A percentile compares a stretch with the other conserved stretches of the same genome.
These are phyloP conservation scores for Phytomonas sp. DNA, from an alignment of 208 protist species.

Conservation along the genomic window DNA sequence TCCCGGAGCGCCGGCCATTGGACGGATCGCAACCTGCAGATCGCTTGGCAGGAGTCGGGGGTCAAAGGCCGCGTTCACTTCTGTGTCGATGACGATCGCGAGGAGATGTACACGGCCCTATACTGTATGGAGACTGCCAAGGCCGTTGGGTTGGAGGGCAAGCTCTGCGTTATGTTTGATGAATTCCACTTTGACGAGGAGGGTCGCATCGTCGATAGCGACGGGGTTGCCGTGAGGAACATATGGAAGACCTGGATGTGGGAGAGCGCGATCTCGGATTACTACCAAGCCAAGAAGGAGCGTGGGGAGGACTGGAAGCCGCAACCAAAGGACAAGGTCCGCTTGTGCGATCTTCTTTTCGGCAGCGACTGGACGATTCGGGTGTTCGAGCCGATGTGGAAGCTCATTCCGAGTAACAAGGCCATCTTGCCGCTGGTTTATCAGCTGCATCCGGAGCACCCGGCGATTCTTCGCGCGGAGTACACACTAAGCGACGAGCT, in stretches of 20 bases:
- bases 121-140: constrained; percentile 67
- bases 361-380: constrained; percentile 52
- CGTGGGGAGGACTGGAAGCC: constrained; percentile 60
- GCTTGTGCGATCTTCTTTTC: constrained; percentile 80
- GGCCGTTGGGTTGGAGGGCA: constrained; percentile 61
- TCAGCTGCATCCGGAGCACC: constrained; percentile 71
- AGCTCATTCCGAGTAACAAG: constrained; percentile 89
- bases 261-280: constrained; percentile 79
- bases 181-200: constrained; percentile 80
- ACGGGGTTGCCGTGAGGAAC: constrained; percentile 60
- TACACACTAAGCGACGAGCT: constrained; percentile 70
- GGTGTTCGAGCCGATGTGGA: constrained; percentile 90
- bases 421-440: constrained; percentile 85
- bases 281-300: constrained; percentile 43
- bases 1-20: constrained; percentile 51
- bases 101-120: constrained; percentile 84
- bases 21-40: constrained; percentile 45
- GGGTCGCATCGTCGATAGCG: constrained; percentile 61
- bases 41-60: constrained; percentile 52
- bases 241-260: constrained; percentile 92
- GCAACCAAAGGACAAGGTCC: constrained; percentile 59
- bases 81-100: constrained; percentile 75
- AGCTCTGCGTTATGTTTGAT: constrained; percentile 86
- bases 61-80: constrained; percentile 81
- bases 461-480: constrained; percentile 51